Percentiles rank a stretch among this genome's conserved stretches.
Conservation (phyloP, 2,329 filamentous ascomycete species). For the Pseudogymnoascus sp. region DNA sequence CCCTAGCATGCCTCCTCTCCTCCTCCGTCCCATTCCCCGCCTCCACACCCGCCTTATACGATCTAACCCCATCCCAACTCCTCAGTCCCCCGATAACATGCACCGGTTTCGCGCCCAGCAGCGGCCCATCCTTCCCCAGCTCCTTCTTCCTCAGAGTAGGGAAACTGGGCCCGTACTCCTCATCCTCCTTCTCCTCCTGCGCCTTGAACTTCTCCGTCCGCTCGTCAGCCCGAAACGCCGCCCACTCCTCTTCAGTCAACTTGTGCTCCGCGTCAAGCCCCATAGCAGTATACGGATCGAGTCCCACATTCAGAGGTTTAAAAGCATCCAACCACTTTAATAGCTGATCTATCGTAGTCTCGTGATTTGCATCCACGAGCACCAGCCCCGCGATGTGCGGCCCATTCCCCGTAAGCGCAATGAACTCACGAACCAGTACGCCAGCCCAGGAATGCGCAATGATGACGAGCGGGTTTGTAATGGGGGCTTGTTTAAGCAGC, state of each 20-base stretch:
- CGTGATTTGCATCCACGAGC: conserved; percentile 20
- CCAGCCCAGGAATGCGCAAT: conserved; percentile 19
- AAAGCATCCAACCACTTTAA: not conserved
- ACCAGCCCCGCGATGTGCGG: conserved; percentile 18
- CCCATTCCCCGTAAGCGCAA: not conserved
- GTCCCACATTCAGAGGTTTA: not conserved
- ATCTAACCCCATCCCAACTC: conserved; percentile 25
- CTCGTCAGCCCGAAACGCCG: not conserved
- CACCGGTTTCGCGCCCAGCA: conserved; percentile 12
- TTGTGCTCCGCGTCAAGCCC: conserved; percentile 12
- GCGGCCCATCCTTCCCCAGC: not conserved
- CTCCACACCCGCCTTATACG: conserved; percentile 29
- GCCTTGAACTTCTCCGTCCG: conserved; percentile 3
- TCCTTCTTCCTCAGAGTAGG: not conserved
- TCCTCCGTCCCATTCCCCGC: conserved; percentile 30
- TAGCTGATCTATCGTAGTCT: not conserved
- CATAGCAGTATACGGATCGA: not conserved
- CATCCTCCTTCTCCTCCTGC: conserved; percentile 9
- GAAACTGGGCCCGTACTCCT: conserved; percentile 12
- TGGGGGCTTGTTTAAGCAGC: conserved; percentile 12
- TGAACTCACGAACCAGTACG: conserved; percentile 15
- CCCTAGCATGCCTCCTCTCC: conserved; percentile 24
- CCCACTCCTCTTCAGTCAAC: conserved; percentile 15
- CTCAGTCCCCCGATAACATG: conserved; percentile 24
- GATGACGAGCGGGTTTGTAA: conserved; percentile 16